Evolutionary conservation across 192 early-diverging fungal genomes (phyloP).

Genomic region (Tieghemiomyces parasiticus): DNA sequence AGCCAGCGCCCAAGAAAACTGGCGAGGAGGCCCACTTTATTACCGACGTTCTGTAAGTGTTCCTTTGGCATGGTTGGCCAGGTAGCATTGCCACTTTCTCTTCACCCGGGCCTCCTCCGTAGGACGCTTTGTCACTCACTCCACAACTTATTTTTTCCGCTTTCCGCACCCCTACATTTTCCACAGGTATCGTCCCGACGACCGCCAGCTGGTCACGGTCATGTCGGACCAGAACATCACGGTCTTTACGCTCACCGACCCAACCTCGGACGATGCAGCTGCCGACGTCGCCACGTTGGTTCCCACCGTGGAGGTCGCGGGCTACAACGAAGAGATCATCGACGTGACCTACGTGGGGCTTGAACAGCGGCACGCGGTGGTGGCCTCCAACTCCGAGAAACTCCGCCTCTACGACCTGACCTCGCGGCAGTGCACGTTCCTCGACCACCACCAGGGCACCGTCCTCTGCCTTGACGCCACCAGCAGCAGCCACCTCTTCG

Average conservation of each 20-base stretch:
- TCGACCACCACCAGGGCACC: slow-evolving; percentile 81
- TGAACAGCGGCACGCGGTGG: slow-evolving; percentile 57
- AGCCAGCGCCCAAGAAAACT: slow-evolving; percentile 45
- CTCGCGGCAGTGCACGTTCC: slow-evolving; percentile 63
- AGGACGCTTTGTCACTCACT: too few species aligned
- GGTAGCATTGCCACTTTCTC: too few species aligned
- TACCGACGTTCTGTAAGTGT: slow-evolving; percentile 51
- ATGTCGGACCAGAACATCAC: slow-evolving; percentile 89
- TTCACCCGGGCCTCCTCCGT: too few species aligned
- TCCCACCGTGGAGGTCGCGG: slow-evolving; percentile 82
- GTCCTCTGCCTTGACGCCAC: slow-evolving; percentile 58
- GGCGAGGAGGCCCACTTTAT: slow-evolving; percentile 44
- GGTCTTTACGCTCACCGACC: too few species aligned
- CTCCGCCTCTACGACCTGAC: slow-evolving; percentile 73
- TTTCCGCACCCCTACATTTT: too few species aligned
- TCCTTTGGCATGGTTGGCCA: too few species aligned
- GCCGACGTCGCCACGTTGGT: slow-evolving; percentile 16
- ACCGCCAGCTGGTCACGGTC: slow-evolving; percentile 46
- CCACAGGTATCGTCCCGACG: slow-evolving; percentile 31
- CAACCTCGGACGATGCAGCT: not conserved
- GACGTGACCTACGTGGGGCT: slow-evolving; percentile 68
- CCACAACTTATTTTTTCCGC: too few species aligned
- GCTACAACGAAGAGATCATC: slow-evolving; percentile 93
- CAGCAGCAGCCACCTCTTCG: slow-evolving; percentile 46
- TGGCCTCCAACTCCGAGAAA: slow-evolving; percentile 89